Evolutionary conservation across 2,329 filamentous ascomycete genomes (phyloP).

Genomic region (Cadophora gregata): DNA sequence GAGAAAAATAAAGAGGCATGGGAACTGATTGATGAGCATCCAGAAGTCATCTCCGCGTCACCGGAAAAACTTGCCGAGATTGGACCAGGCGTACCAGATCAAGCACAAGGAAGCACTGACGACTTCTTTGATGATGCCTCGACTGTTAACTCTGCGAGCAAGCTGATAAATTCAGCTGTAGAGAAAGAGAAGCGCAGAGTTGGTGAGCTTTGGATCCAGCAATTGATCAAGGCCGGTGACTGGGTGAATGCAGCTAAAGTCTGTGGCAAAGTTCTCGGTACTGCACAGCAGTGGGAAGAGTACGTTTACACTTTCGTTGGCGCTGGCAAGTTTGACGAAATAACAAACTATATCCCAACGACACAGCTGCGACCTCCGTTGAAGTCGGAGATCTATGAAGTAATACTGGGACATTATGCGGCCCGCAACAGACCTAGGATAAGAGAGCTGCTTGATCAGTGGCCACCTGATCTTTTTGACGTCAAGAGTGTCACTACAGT

Average conservation of each 20-base stretch:
- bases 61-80: constrained; percentile 50
- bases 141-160: constrained; percentile 65
- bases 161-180: constrained; percentile 65
- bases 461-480: constrained; percentile 86
- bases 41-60: constrained; percentile 65
- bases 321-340: constrained; percentile 86
- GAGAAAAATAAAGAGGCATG: constrained; percentile 85
- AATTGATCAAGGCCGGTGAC: constrained; percentile 75
- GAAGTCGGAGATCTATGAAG: constrained; percentile 83
- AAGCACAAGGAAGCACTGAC: constrained; percentile 47
- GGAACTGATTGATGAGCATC: constrained; percentile 87
- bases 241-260: constrained; percentile 82
- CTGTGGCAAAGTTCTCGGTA: constrained; percentile 82
- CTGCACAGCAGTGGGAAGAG: constrained; percentile 86
- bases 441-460: constrained; percentile 78
- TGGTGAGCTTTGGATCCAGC: constrained; percentile 91
- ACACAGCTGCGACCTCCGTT: constrained; percentile 80
- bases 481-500: constrained; percentile 76
- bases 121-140: constrained; percentile 81
- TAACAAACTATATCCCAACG: constrained; percentile 81
- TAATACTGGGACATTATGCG: constrained; percentile 88
- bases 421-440: constrained; percentile 77
- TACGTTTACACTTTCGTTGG: constrained; percentile 95
- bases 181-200: constrained; percentile 90
- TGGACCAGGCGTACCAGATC: constrained; percentile 50